Evolutionary conservation across 306 rosid genomes (phyloP), one percentile per base, ranked within the genome.

Genomic region (Mimosa pudica): DNA sequence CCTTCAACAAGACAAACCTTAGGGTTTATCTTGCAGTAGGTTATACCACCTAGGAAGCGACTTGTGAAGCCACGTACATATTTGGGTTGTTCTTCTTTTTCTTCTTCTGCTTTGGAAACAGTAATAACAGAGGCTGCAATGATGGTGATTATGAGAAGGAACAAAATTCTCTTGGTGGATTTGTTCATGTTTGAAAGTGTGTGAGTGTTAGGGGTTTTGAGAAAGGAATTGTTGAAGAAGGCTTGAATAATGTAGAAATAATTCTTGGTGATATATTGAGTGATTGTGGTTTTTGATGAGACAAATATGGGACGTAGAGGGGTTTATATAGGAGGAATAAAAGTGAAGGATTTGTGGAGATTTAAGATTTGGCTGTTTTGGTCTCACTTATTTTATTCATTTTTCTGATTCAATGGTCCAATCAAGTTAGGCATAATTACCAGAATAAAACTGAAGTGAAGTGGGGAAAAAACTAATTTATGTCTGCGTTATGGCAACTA

Each of bases 21-120:
- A 0, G 87, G 85, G 65, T 86, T 35, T 45, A 70, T 86, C 63
- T 86, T 62, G 54, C 93, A 87, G 11, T 82, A 83, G 80, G 57
- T 42, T 5, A 20, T 12, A 45, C 48, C 52, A 60, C 83, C 46
- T 10, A 79, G 89, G 38, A 89, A 83, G 18, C 85, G 76, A 18
- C 85, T 63, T 20, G 64, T 36, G 47, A 65, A 65, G 46, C 87
- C 87, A 10, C 82, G 68, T 10, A 79, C 77, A 36, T 68, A 74
- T 5, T 49, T 36, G 0, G 33, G 16, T 49, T 65, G 10, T 33
- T 70, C 45, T 65, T 65, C 10, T 51, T 58, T 80, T 51, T 51
- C 13, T 7, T 0, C 71, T 66, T 65, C 78, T 35, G 49, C 73
- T 5, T 76, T 52, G 49, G 84, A 79, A 63, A 85, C 66, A 77